Evolutionary conservation across 140 eudicot species (phyloP), one percentile per base, ranked within the genome.

Genomic region (Bidens hawaiensis): DNA sequence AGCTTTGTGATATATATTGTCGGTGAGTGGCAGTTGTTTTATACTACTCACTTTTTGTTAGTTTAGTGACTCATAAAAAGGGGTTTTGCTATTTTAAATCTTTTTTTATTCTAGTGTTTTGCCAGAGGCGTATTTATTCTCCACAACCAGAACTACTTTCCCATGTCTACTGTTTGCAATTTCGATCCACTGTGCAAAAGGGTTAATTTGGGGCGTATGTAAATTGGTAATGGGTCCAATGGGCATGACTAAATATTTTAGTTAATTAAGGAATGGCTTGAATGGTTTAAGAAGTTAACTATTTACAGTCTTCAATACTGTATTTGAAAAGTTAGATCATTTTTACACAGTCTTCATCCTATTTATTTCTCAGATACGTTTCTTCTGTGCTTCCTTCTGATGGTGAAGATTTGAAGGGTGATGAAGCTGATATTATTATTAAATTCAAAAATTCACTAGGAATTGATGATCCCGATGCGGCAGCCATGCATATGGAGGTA

Each of bases 401-500:
- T 51, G 77, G 59, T 77, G 95, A 88, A 79, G 85, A 85, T 68
- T 78, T 88, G 38, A 94, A 81, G 74, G 99, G 99, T 13, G 68
- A 82, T 60, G 99, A 94, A 71, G 95, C 95, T 54, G 88, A 83
- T 26, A 64, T 78, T 40, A 88, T 94, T 13, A 77, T 79, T 41
- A 79, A 83, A 54, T 94, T 88, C 66, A 94, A 94, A 77, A 77
- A 63, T 68, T 78, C 95, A 5, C 60, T 94, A 78, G 99, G 99
- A 15, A 88, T 94, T 27, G 99, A 94, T 73, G 99, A 94, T 43
- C 99, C 99, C 10, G 99, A 94, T 83, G 99, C 99, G 45, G 99
- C 99, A 36, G 75, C 83, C 61, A 83, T 94, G 99, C 99, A 94
- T 53, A 81, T 94, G 91, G 99, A 94, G 99, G 99, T 94, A 77